phyloP scores from a whole-genome alignment of 805 yeast species.

The Candida multigemmis region DNA sequence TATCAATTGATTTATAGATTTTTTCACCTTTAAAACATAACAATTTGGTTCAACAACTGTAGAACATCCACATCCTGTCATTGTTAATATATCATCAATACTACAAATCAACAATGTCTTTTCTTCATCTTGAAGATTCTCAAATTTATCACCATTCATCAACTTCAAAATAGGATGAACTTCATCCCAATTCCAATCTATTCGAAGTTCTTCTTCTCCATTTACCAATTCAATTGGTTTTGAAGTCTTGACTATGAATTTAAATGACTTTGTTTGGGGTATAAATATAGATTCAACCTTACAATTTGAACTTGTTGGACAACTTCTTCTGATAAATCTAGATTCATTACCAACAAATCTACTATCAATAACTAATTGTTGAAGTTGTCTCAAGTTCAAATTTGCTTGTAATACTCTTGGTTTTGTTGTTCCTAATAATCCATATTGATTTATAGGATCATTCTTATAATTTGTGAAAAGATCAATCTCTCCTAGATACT shows the following conservation, averaged over 20 bases:
- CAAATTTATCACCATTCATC: slow-evolving; percentile 33
- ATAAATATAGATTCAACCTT: slow-evolving; percentile 42
- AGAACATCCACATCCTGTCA: slow-evolving; percentile 57
- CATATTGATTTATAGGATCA: slow-evolving; percentile 70
- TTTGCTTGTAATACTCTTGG: slow-evolving; percentile 24
- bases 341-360: slow-evolving; percentile 69
- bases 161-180: slow-evolving; percentile 64
- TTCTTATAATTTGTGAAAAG: slow-evolving; percentile 52
- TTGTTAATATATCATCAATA: slow-evolving; percentile 51
- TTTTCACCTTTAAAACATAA: slow-evolving; percentile 49
- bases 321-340: slow-evolving; percentile 66
- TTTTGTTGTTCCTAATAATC: slow-evolving; percentile 59
- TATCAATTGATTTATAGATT: slow-evolving; percentile 49
- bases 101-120: slow-evolving; percentile 50
- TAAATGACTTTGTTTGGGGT: slow-evolving; percentile 29
- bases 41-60: slow-evolving; percentile 42
- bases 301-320: slow-evolving; percentile 60
- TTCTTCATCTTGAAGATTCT: slow-evolving; percentile 42
- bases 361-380: slow-evolving; percentile 70
- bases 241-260: slow-evolving; percentile 49
- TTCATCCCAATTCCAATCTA: slow-evolving; percentile 87
- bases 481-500: slow-evolving; percentile 68
- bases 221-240: slow-evolving; percentile 35
- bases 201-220: slow-evolving; percentile 60
- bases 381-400: slow-evolving; percentile 4